A percentile compares a stretch with the other conserved stretches of the same genome.
Conservation (phyloP, 2,329 filamentous ascomycete genomes). For the Chrysoporthe deuterocubensis region DNA sequence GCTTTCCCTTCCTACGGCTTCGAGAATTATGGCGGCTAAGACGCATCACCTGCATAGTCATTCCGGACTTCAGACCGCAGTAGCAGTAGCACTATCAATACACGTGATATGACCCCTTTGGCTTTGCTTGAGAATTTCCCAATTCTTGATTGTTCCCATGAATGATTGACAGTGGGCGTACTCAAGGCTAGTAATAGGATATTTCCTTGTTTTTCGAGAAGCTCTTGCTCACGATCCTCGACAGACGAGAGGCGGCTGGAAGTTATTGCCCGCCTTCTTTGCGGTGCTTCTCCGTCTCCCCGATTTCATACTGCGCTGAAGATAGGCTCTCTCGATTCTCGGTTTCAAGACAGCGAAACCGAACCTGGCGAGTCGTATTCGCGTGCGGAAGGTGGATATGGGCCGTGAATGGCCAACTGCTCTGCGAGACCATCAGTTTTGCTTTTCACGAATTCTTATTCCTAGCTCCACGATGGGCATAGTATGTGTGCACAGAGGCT, state of each 20-base stretch:
- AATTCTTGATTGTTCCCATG: background rate
- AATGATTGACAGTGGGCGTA: background rate
- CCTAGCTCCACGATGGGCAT: background rate
- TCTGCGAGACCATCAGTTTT: too few relatives aligned
- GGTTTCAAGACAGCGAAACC: too few relatives aligned
- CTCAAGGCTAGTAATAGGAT: background rate
- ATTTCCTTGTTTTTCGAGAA: background rate
- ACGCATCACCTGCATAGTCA: background rate
- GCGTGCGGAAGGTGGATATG: too few relatives aligned
- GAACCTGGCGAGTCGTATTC: too few relatives aligned
- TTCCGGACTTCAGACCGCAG: background rate
- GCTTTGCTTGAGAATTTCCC: background rate
- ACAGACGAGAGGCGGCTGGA: background rate
- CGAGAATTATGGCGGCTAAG: background rate
- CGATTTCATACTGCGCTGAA: too few relatives aligned
- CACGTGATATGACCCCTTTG: background rate
- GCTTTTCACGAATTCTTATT: too few relatives aligned
- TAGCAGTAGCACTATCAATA: constrained; percentile 9
- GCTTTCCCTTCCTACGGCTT: background rate
- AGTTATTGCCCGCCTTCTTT: background rate
- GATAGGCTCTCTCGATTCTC: too few relatives aligned
- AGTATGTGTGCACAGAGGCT: background rate
- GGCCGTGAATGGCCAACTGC: too few relatives aligned
- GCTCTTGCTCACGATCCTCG: background rate
- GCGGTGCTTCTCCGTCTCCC: too few relatives aligned